Base-by-base conservation (phyloP, 169 alveolate genomes). In the Eimeria necatrix region DNA sequence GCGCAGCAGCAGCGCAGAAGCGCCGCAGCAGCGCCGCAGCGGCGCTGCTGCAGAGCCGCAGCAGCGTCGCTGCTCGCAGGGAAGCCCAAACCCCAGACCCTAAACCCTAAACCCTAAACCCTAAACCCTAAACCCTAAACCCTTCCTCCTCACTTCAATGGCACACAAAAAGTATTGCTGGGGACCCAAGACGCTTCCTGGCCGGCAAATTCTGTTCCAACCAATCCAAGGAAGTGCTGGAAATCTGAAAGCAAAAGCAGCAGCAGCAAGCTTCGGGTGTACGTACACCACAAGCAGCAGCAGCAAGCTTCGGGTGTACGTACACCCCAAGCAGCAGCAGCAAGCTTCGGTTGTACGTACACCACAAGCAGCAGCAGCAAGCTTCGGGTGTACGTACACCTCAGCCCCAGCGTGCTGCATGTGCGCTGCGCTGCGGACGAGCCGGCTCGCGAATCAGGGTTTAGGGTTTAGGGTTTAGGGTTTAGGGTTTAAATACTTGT, bases 111-210 rank as follows among this genome's bases (percentile, higher is more conserved):
- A 32, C 41, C 41, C 41, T 32, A 32, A 32, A 2, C 41, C 41
- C 41, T 56, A 4, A 14, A 26, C 26, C 22, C 48, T 9, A 7
- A 32, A 32, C 41, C 41, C 41, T 32, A 32, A 32, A 32, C 41
- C 41, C 41, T 32, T 32, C 41, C 41, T 18, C 41, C 89, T 26
- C 41, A 93, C 95, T 96, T 96, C 94, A 78, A 92, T 93, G 76
- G 90, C 96, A 64, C 93, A 73, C 18, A 96, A 94, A 76, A 94
- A 96, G 80, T 96, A 97, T 93, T 99, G 98, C 95, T 99, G 98
- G 12, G 99, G 99, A 18, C 99, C 99, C 76, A 98, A 97, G 60
- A 99, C 98, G 93, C 99, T 97, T 46, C 99, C 99, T 20, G 99
- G 99, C 64, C 99, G 97, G 84, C 98, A 97, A 73, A 98, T 97